Percentiles rank a stretch among this genome's conserved stretches.
phyloP scores from a whole-genome alignment of 768 basidiomycete species.

The Inosperma sp. region DNA sequence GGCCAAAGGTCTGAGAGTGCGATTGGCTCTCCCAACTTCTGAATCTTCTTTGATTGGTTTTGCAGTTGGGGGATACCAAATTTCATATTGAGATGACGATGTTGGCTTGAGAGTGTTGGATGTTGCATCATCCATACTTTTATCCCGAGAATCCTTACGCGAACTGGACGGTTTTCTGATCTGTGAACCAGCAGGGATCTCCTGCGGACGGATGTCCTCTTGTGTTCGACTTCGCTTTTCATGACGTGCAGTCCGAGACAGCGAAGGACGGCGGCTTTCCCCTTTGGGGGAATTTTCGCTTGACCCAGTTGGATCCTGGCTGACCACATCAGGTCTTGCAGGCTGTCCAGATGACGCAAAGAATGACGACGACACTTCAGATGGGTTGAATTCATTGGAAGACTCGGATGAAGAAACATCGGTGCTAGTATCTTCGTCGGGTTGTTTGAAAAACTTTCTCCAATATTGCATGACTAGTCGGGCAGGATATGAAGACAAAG shows the following conservation, averaged over 20 bases:
- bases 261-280: slow-evolving; percentile 10
- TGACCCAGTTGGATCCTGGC: neutral
- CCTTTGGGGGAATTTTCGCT: neutral
- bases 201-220: no score
- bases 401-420: slow-evolving; percentile 18
- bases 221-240: no score
- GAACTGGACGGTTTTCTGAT: no score
- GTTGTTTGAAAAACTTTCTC: slow-evolving; percentile 23
- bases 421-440: slow-evolving; percentile 19
- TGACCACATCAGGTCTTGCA: neutral
- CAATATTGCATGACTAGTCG: slow-evolving; percentile 35
- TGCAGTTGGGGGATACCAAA: slow-evolving; percentile 60
- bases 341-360: slow-evolving; percentile 15
- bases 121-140: neutral
- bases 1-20: slow-evolving; percentile 9
- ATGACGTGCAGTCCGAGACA: no score
- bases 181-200: no score
- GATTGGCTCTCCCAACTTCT: slow-evolving; percentile 16
- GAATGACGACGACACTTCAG: slow-evolving; percentile 21
- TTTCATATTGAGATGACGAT: slow-evolving; percentile 32
- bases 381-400: slow-evolving; percentile 20
- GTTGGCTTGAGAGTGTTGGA: neutral
- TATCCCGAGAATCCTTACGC: no score
- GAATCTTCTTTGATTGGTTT: slow-evolving; percentile 36
- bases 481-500: slow-evolving; percentile 38